These are phyloP conservation scores for Fusarium lateritium DNA, from an alignment of 2,329 filamentous ascomycete genomes.

Conservation along the genomic window DNA sequence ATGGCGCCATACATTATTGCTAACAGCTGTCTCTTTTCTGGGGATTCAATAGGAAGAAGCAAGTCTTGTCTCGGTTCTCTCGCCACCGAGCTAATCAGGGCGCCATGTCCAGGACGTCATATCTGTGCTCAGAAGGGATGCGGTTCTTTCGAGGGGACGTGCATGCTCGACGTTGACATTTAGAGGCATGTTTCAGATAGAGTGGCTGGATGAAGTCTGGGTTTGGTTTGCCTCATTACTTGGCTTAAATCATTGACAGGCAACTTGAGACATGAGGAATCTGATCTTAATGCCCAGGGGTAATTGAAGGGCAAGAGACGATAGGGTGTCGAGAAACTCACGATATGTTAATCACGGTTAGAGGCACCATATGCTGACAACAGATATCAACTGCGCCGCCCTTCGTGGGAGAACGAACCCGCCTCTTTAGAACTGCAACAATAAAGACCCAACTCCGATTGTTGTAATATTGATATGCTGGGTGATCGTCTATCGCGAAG, in stretches of 20 bases:
- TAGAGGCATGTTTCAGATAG: slow-evolving; percentile 21
- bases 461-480: too few species aligned
- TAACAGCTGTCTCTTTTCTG: background rate
- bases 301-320: slow-evolving; percentile 4
- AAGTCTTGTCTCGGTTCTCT: background rate
- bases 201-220: background rate
- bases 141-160: background rate
- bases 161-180: slow-evolving; percentile 3
- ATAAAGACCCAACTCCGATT: too few species aligned
- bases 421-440: too few species aligned
- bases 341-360: too few species aligned
- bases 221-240: slow-evolving; percentile 17
- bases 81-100: background rate
- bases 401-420: background rate
- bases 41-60: background rate
- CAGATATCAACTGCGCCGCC: background rate
- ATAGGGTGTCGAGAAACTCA: background rate
- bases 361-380: background rate
- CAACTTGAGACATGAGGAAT: slow-evolving; percentile 18
- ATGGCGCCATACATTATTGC: slow-evolving; percentile 6
- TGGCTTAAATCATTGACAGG: slow-evolving; percentile 19
- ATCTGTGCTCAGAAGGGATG: slow-evolving; percentile 1
- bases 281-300: slow-evolving; percentile 7
- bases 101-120: slow-evolving; percentile 1
- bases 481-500: background rate